Conservation (phyloP, 495 filamentous ascomycete genomes). For the Glutinoglossum americanum region DNA sequence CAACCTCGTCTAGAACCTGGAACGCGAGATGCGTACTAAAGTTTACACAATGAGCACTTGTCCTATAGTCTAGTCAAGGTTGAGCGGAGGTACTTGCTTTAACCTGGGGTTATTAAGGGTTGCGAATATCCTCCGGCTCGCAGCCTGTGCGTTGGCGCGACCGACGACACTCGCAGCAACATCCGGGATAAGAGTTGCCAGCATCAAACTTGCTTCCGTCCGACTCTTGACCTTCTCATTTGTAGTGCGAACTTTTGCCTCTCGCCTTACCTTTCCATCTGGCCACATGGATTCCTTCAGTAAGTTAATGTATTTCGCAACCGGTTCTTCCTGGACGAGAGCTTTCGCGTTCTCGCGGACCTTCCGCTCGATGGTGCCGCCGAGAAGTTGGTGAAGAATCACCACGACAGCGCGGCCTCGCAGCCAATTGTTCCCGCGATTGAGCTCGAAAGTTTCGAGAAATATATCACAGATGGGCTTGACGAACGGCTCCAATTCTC, state of each 20-base stretch:
- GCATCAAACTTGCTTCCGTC: conserved; percentile 38
- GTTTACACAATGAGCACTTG: not conserved
- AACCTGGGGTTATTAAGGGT: conserved; percentile 51
- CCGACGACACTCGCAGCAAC: conserved; percentile 71
- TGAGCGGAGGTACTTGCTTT: conserved; percentile 1
- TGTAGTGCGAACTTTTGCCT: conserved; percentile 32
- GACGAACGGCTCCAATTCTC: conserved; percentile 82
- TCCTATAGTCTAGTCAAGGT: not conserved
- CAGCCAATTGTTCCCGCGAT: conserved; percentile 82
- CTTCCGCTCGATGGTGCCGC: conserved; percentile 79
- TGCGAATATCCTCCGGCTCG: conserved; percentile 57
- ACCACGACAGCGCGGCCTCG: conserved; percentile 88
- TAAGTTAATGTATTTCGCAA: conserved; percentile 52
- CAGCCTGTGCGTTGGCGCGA: conserved; percentile 62
- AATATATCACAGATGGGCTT: conserved; percentile 98
- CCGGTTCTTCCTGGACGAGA: conserved; percentile 50
- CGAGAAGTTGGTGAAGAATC: conserved; percentile 49
- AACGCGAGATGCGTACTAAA: conserved; percentile 54
- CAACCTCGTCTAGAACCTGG: conserved; percentile 57
- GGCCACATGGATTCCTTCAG: conserved; percentile 66
- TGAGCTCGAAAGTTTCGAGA: conserved; percentile 86
- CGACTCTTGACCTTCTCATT: conserved; percentile 48
- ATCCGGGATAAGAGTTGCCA: conserved; percentile 29
- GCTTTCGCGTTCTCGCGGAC: conserved; percentile 58
- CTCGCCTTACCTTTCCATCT: conserved; percentile 32